A percentile compares a stretch with the other conserved stretches of the same genome.
Evolutionary conservation across 768 basidiomycete genomes (phyloP).

Genomic region (Leucogyrophana mollusca): DNA sequence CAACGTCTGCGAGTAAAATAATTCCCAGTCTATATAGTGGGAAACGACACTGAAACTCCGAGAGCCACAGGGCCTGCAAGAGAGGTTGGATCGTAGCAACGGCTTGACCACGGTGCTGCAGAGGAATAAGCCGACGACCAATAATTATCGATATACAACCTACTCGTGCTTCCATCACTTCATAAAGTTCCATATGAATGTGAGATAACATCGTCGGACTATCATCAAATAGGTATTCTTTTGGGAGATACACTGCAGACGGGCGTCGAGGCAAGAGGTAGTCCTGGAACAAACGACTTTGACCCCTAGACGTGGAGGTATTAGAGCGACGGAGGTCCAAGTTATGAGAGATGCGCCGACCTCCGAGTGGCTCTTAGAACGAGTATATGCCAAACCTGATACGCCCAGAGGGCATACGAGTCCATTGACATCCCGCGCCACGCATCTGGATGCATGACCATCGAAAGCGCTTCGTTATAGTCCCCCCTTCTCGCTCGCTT

Average conservation of each 20-base stretch:
- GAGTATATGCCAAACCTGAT: conserved; percentile 76
- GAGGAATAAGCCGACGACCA: conserved; percentile 2
- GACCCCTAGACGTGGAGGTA: conserved; percentile 42
- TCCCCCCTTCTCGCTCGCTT: conserved; percentile 71
- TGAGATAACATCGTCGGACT: conserved; percentile 30
- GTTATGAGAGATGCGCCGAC: conserved; percentile 36
- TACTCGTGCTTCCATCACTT: conserved; percentile 40
- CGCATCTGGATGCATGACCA: conserved; percentile 64
- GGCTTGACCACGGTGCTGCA: conserved; percentile 63
- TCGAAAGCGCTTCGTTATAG: conserved; percentile 58
- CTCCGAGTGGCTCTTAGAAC: conserved; percentile 65
- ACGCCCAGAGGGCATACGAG: conserved; percentile 73
- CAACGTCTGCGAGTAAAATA: conserved; percentile 74
- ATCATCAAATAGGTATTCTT: conserved; percentile 55
- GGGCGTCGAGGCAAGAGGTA: conserved; percentile 62
- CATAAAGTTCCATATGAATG: conserved; percentile 41
- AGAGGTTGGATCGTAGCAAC: conserved; percentile 62
- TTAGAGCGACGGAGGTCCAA: background rate
- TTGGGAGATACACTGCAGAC: conserved; percentile 48
- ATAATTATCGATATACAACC: conserved; percentile 27
- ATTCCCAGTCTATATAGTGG: conserved; percentile 66
- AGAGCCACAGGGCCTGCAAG: conserved; percentile 72
- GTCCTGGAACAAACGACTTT: conserved; percentile 64
- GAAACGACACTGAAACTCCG: conserved; percentile 74
- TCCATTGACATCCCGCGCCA: conserved; percentile 67